Evolutionary conservation across 1,139 yeast species (phyloP).

Genomic region (Sugiyamaella xylanicola): DNA sequence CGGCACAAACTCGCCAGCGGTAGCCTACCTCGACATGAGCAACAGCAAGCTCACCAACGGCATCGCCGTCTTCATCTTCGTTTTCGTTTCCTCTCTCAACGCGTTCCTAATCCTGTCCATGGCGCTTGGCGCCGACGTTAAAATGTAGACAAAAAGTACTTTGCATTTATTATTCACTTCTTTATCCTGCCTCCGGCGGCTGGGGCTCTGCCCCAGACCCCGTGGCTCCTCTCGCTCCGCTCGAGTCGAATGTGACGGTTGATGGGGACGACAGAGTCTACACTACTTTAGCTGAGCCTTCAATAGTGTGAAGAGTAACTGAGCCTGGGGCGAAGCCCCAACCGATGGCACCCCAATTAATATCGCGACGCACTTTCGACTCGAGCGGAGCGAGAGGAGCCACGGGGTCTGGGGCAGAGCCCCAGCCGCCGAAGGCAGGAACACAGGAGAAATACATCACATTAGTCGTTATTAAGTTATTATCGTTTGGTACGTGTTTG

Average conservation of each 20-base stretch:
- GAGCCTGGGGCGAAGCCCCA: too few species aligned
- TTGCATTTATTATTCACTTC: constrained; percentile 4
- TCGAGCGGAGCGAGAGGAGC: constrained; percentile 4
- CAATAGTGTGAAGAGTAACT: too few species aligned
- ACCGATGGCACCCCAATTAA: too few species aligned
- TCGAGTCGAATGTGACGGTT: constrained; percentile 10
- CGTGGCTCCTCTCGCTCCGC: not conserved
- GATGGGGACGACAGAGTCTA: too few species aligned
- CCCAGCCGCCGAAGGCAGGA: constrained; percentile 4
- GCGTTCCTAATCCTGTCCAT: constrained; percentile 68
- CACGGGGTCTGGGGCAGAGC: not conserved
- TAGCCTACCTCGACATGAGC: constrained; percentile 56
- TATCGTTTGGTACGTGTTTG: constrained; percentile 18
- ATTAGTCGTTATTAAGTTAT: constrained; percentile 4
- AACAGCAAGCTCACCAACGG: constrained; percentile 60
- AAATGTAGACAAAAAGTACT: constrained; percentile 10
- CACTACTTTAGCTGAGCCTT: too few species aligned
- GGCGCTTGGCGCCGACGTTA: constrained; percentile 69
- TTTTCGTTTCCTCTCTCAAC: constrained; percentile 69
- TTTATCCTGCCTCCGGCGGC: not conserved
- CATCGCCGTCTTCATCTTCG: constrained; percentile 67
- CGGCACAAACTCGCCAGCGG: constrained; percentile 4
- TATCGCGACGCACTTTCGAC: too few species aligned
- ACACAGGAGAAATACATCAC: not conserved
- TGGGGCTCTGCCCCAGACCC: constrained; percentile 7